These are phyloP conservation scores for Colletotrichum sp. DNA, from an alignment of 2,329 filamentous ascomycete species.

Conservation along the genomic window DNA sequence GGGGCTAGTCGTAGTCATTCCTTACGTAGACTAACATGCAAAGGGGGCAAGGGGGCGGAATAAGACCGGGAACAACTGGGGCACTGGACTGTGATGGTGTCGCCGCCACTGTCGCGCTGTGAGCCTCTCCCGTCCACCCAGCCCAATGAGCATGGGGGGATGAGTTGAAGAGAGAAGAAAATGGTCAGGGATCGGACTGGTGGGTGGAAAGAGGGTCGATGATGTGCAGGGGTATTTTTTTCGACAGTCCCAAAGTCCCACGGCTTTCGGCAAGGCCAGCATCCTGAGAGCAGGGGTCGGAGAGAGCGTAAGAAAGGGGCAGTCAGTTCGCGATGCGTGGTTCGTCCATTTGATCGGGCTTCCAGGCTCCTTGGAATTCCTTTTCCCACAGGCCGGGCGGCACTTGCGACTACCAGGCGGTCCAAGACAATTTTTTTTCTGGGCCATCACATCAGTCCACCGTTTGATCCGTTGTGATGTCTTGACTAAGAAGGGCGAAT, in stretches of 20 bases:
- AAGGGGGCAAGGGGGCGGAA: neutral
- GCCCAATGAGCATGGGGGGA: constrained; percentile 1
- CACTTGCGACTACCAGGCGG: neutral
- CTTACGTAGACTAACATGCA: neutral
- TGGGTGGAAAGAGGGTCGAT: constrained; percentile 25
- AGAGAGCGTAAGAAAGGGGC: constrained; percentile 2
- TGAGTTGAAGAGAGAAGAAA: neutral
- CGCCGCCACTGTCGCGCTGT: constrained; percentile 15
- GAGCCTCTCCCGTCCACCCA: neutral
- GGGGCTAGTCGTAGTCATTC: neutral
- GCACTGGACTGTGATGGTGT: constrained; percentile 3
- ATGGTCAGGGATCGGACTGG: constrained; percentile 10
- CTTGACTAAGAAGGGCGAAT: neutral
- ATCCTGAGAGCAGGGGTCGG: neutral
- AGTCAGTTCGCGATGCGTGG: neutral
- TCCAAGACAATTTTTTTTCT: neutral
- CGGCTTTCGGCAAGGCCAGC: constrained; percentile 16
- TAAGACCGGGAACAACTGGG: neutral
- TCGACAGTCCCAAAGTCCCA: neutral
- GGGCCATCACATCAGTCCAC: neutral
- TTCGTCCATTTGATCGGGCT: constrained; percentile 2
- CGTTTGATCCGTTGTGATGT: neutral
- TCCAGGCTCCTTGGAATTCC: constrained; percentile 6
- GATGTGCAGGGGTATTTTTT: constrained; percentile 22
- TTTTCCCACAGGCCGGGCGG: neutral